A percentile compares a stretch with the other conserved stretches of the same genome.
phyloP scores from a whole-genome alignment of 768 basidiomycete species.

The Gloeostereum incarnatum region DNA sequence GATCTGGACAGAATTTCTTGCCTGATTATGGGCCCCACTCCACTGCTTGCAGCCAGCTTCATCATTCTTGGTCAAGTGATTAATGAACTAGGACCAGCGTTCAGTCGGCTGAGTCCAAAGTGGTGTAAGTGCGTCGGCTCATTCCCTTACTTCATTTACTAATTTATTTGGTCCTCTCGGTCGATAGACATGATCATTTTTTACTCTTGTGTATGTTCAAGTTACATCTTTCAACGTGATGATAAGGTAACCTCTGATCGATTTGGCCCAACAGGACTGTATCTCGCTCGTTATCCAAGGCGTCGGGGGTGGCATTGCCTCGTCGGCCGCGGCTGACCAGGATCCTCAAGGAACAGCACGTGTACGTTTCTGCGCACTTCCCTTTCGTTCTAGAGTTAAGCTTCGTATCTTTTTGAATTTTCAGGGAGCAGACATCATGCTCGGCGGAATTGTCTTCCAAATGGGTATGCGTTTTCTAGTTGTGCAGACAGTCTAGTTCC shows the following conservation, averaged over 20 bases:
- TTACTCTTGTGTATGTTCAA: slow-evolving; percentile 5
- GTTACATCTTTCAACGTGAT: not conserved
- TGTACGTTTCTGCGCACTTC: slow-evolving; percentile 4
- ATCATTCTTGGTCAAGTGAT: slow-evolving; percentile 28
- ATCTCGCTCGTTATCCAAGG: slow-evolving; percentile 57
- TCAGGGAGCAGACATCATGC: slow-evolving; percentile 41
- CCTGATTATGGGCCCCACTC: slow-evolving; percentile 47
- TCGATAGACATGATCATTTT: slow-evolving; percentile 7
- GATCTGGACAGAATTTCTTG: slow-evolving; percentile 24
- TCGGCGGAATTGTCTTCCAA: slow-evolving; percentile 56
- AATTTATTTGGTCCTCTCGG: not conserved
- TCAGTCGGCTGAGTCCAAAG: slow-evolving; percentile 22
- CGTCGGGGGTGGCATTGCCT: slow-evolving; percentile 38
- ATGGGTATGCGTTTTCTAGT: slow-evolving; percentile 20
- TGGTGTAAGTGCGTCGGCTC: slow-evolving; percentile 6
- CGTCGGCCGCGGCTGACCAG: not conserved
- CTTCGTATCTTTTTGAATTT: not conserved
- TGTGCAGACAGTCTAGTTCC: not conserved
- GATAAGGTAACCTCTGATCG: not conserved
- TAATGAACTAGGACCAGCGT: slow-evolving; percentile 19
- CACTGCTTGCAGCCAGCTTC: slow-evolving; percentile 41
- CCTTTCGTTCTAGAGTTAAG: slow-evolving; percentile 16
- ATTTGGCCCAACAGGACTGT: slow-evolving; percentile 27
- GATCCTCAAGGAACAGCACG: slow-evolving; percentile 6
- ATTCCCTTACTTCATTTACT: not conserved